Conservation (phyloP, 805 yeast genomes). For the Suhomyces sp. region DNA sequence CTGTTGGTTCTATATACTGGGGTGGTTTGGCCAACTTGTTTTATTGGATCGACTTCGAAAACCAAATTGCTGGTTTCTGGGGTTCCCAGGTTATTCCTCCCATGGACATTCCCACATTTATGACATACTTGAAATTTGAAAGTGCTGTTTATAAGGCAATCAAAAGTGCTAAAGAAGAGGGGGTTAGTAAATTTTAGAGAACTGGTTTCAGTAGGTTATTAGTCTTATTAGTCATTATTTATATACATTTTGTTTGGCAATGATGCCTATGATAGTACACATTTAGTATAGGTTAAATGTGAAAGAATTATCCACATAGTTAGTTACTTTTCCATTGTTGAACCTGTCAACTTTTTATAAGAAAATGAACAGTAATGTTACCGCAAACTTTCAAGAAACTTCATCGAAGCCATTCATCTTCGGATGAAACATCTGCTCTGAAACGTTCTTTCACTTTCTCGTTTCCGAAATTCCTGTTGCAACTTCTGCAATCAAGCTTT, state of each 20-base stretch:
- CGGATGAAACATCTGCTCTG: too few species aligned
- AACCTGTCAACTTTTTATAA: too few species aligned
- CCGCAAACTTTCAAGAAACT: too few species aligned
- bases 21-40: conserved; percentile 39
- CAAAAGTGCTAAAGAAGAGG: not conserved
- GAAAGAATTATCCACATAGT: too few species aligned
- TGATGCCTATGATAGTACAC: too few species aligned
- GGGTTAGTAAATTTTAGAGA: too few species aligned
- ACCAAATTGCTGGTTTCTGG: conserved; percentile 39
- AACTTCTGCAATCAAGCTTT: conserved; percentile 60
- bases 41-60: conserved; percentile 43
- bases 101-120: conserved; percentile 22
- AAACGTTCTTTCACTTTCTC: conserved; percentile 20
- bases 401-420: not conserved
- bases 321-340: too few species aligned
- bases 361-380: too few species aligned
- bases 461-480: conserved; percentile 55
- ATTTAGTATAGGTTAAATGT: too few species aligned
- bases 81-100: conserved; percentile 39
- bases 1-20: conserved; percentile 37
- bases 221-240: too few species aligned
- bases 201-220: too few species aligned
- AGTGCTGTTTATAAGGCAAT: conserved; percentile 23
- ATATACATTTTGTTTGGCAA: too few species aligned
- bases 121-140: conserved; percentile 24